Conservation (phyloP, 352 stramenopile genomes). For the Albugo laibachii region DNA sequence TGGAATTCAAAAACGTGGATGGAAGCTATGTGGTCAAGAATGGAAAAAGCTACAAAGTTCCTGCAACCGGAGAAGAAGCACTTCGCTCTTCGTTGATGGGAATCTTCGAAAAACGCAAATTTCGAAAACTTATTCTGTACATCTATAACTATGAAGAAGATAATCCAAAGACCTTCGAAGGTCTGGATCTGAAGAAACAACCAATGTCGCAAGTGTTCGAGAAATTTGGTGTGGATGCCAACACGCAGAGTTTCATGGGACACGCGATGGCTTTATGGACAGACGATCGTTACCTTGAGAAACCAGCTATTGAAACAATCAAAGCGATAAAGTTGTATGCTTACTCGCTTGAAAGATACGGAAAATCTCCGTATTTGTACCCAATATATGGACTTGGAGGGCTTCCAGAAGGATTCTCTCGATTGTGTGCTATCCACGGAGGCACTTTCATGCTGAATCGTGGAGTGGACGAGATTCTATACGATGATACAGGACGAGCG, state of each 20-base stretch:
- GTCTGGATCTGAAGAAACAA: constrained; percentile 87
- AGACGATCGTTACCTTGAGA: constrained; percentile 76
- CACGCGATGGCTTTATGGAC: constrained; percentile 98
- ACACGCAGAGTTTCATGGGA: constrained; percentile 98
- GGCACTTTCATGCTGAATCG: constrained; percentile 99
- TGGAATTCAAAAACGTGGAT: constrained; percentile 98
- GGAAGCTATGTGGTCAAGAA: constrained; percentile 97
- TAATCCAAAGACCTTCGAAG: constrained; percentile 80
- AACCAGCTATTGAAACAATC: constrained; percentile 84
- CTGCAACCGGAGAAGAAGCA: constrained; percentile 92
- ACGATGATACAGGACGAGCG: constrained; percentile 83
- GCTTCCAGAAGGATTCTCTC: constrained; percentile 97
- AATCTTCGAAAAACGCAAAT: constrained; percentile 98
- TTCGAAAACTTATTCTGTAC: constrained; percentile 96
- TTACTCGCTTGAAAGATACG: constrained; percentile 92
- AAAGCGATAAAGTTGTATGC: constrained; percentile 96
- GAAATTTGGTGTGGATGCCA: constrained; percentile 93
- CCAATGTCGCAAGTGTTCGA: constrained; percentile 97
- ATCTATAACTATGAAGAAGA: constrained; percentile 92
- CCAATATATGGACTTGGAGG: constrained; percentile 96
- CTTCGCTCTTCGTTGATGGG: constrained; percentile 93
- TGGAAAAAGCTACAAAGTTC: constrained; percentile 94
- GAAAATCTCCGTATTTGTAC: constrained; percentile 99
- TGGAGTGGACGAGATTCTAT: constrained; percentile 86
- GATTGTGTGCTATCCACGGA: constrained; percentile 97